Percentiles rank a stretch among this genome's conserved stretches.
Evolutionary conservation across 495 filamentous ascomycete genomes (phyloP).

Genomic region (Penicillium flavigenum): DNA sequence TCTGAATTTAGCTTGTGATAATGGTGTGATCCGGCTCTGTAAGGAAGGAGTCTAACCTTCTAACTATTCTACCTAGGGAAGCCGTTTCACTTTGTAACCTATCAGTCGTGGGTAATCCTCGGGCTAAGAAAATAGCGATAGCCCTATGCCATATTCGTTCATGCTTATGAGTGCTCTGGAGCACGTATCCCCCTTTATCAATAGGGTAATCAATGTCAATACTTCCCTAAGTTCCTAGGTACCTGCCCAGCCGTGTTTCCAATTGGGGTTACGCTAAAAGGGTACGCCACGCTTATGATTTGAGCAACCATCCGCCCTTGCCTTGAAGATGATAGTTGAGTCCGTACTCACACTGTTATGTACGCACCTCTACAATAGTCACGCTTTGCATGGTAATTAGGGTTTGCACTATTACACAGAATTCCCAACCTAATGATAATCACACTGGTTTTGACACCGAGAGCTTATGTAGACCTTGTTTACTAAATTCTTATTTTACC

Average conservation of each 20-base stretch:
- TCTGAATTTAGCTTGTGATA: conserved; percentile 10
- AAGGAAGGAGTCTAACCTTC: conserved; percentile 1
- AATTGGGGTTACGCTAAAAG: conserved; percentile 25
- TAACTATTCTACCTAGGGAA: neutral
- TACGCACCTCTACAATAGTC: neutral
- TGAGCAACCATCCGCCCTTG: conserved; percentile 27
- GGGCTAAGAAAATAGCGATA: conserved; percentile 1
- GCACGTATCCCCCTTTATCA: neutral
- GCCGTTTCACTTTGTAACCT: conserved; percentile 4
- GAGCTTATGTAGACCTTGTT: conserved; percentile 8
- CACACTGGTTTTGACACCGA: conserved; percentile 1
- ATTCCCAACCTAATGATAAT: neutral
- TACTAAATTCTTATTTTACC: neutral
- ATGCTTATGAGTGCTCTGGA: neutral
- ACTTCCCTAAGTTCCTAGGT: conserved; percentile 1
- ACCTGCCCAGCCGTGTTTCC: conserved; percentile 21
- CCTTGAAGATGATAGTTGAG: conserved; percentile 18
- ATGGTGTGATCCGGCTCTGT: conserved; percentile 12
- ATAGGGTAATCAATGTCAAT: neutral
- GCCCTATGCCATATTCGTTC: neutral
- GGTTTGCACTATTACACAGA: conserved; percentile 14
- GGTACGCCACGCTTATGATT: conserved; percentile 23
- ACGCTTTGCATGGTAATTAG: neutral
- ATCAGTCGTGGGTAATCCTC: neutral
- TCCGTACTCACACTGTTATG: neutral